Conservation (phyloP, 768 basidiomycete species). For the Cystobasidium onofrii region DNA sequence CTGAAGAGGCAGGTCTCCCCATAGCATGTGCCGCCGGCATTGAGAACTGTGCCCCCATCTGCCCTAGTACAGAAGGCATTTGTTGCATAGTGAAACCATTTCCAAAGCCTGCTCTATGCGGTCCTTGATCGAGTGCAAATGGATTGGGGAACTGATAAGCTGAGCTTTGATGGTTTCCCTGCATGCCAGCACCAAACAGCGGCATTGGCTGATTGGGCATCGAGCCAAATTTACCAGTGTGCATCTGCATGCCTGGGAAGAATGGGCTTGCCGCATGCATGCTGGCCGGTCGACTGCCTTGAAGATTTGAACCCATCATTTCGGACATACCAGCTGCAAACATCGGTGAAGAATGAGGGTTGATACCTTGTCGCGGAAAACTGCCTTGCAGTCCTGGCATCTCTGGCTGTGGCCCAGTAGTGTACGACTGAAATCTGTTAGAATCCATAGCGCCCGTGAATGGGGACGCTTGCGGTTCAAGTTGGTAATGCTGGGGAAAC, state of each 20-base stretch:
- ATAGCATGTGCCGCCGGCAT: background rate
- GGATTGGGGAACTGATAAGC: background rate
- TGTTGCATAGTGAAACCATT: conserved; percentile 4
- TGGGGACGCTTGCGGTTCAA: too few relatives aligned
- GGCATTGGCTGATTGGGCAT: background rate
- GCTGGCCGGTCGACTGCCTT: background rate
- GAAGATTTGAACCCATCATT: background rate
- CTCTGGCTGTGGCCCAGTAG: background rate
- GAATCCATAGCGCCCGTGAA: too few relatives aligned
- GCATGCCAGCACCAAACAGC: background rate
- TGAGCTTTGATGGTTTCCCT: too few relatives aligned
- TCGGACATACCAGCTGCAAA: background rate
- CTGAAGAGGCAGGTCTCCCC: background rate
- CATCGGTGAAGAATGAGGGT: background rate
- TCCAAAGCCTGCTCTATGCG: background rate
- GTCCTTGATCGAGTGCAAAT: background rate
- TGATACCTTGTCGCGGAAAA: background rate
- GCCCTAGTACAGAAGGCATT: background rate
- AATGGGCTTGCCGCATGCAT: too few relatives aligned
- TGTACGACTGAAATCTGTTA: too few relatives aligned
- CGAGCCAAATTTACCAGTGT: too few relatives aligned
- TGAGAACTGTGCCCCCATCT: background rate
- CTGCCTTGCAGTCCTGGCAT: background rate
- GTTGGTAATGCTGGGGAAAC: background rate
- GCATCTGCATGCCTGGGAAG: too few relatives aligned